These are phyloP conservation scores for Saccharomyces hybrid DNA, from an alignment of 1,139 yeast genomes.

Conservation along the genomic window DNA sequence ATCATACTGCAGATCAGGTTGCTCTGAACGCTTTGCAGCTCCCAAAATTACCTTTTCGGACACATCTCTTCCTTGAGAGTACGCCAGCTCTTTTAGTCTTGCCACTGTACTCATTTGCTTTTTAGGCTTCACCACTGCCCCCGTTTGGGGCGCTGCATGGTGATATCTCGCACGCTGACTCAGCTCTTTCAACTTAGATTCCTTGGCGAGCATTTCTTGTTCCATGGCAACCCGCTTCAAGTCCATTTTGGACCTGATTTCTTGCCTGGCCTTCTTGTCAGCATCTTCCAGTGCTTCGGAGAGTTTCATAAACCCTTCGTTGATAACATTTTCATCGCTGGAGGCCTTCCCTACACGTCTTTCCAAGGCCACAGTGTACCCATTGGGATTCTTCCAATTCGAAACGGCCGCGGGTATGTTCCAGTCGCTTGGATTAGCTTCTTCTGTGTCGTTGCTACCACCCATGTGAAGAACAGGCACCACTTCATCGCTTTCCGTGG, in stretches of 20 bases:
- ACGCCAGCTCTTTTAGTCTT: slow-evolving; percentile 38
- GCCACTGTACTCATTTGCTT: slow-evolving; percentile 44
- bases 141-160: background rate
- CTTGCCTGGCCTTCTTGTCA: slow-evolving; percentile 66
- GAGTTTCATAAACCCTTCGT: slow-evolving; percentile 54
- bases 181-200: slow-evolving; percentile 47
- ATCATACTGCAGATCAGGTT: slow-evolving; percentile 43
- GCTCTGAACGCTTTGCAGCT: slow-evolving; percentile 37
- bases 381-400: slow-evolving; percentile 93
- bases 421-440: slow-evolving; percentile 41
- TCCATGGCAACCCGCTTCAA: slow-evolving; percentile 48
- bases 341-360: slow-evolving; percentile 55
- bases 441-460: background rate
- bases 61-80: slow-evolving; percentile 43
- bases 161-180: slow-evolving; percentile 43
- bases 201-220: slow-evolving; percentile 52
- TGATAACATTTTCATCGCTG: slow-evolving; percentile 36
- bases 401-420: slow-evolving; percentile 86
- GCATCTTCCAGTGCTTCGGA: slow-evolving; percentile 71
- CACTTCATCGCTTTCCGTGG: slow-evolving; percentile 48
- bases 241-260: slow-evolving; percentile 53
- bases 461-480: slow-evolving; percentile 35
- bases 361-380: slow-evolving; percentile 77
- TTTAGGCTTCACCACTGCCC: slow-evolving; percentile 23
- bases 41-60: slow-evolving; percentile 51